Conservation (phyloP, 2,329 filamentous ascomycete genomes). For the Venturia aucupariae region DNA sequence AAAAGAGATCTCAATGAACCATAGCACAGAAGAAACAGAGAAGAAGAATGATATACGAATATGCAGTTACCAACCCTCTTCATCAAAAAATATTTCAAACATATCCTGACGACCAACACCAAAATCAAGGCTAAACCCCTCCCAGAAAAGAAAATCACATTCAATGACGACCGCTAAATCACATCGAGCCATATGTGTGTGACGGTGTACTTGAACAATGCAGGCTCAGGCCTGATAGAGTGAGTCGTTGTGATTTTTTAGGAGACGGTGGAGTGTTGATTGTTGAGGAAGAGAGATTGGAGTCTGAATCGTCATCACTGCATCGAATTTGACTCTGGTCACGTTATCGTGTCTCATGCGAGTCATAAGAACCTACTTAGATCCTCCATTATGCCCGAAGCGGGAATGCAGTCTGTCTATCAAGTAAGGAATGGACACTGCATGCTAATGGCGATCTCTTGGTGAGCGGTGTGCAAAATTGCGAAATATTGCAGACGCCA, state of each 20-base stretch:
- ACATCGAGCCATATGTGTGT: not conserved
- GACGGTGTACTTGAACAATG: too few species aligned
- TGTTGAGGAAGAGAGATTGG: too few species aligned
- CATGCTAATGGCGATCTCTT: not conserved
- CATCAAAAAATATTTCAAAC: not conserved
- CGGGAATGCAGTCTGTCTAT: not conserved
- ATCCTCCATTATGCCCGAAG: not conserved
- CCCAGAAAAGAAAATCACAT: not conserved
- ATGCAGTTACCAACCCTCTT: not conserved
- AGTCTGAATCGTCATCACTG: too few species aligned
- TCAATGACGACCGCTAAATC: conserved; percentile 4
- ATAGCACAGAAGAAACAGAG: not conserved
- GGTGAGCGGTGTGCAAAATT: not conserved
- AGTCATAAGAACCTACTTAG: not conserved
- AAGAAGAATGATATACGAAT: not conserved
- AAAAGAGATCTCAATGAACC: not conserved
- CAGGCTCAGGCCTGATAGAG: not conserved
- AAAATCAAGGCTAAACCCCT: conserved; percentile 2
- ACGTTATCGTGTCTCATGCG: not conserved
- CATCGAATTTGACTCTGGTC: not conserved
- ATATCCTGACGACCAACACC: not conserved
- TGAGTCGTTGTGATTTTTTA: not conserved
- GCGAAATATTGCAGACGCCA: not conserved
- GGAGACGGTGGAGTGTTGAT: too few species aligned
- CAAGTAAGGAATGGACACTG: not conserved